Evolutionary conservation across 495 filamentous ascomycete genomes (phyloP).

Genomic region (Cetradonia linearis): DNA sequence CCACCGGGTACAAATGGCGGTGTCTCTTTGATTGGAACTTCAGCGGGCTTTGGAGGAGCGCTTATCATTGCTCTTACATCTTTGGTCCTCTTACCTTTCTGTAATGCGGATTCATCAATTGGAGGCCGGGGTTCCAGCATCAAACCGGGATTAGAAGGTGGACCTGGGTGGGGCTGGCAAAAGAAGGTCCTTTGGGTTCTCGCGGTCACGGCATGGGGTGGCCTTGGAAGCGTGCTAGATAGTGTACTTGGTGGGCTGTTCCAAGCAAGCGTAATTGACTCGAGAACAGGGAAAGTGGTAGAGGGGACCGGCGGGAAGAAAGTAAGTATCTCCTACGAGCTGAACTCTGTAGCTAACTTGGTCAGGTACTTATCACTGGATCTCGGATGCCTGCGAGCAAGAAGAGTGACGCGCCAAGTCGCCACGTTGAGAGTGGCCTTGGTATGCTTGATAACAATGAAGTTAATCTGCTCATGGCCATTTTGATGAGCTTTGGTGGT

Average conservation of each 20-base stretch:
- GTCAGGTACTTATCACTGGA: conserved; percentile 18
- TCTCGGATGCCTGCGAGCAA: conserved; percentile 19
- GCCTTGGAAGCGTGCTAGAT: conserved; percentile 72
- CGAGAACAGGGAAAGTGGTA: conserved; percentile 71
- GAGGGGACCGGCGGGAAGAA: conserved; percentile 78
- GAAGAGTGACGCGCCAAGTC: conserved; percentile 48
- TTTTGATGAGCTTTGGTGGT: conserved; percentile 64
- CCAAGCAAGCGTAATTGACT: conserved; percentile 80
- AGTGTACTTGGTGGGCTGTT: conserved; percentile 75
- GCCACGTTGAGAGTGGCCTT: conserved; percentile 59
- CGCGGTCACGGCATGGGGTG: conserved; percentile 58
- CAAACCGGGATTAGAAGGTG: conserved; percentile 26
- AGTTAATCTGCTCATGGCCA: conserved; percentile 85
- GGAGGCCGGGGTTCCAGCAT: conserved; percentile 20
- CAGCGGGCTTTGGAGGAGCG: conserved; percentile 65
- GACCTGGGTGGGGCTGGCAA: conserved; percentile 35
- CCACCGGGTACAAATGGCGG: conserved; percentile 90
- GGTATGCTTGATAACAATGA: conserved; percentile 87
- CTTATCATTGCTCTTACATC: conserved; percentile 59
- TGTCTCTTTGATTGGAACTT: conserved; percentile 61
- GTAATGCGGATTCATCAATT: conserved; percentile 25
- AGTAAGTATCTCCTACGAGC: conserved; percentile 38
- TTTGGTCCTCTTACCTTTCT: conserved; percentile 59
- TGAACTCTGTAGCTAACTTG: conserved; percentile 3
- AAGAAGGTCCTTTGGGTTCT: conserved; percentile 47